A percentile compares a stretch with the other conserved stretches of the same genome.
These are phyloP conservation scores for Fremontodendron californicum DNA, from an alignment of 345 rosid species.

Conservation along the genomic window DNA sequence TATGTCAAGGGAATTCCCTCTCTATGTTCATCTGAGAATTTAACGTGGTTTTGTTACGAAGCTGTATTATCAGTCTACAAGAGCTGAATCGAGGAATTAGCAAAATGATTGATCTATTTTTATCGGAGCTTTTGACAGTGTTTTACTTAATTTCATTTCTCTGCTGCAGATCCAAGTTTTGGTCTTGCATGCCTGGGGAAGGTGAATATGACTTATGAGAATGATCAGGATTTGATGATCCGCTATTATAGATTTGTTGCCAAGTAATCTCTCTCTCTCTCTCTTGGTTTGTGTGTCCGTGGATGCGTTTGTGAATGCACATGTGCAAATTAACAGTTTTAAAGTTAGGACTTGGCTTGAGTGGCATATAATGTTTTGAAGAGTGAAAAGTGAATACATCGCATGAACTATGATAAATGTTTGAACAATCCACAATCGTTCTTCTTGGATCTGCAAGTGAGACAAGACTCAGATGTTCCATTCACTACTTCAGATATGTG, in stretches of 20 bases:
- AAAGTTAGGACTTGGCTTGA: neutral
- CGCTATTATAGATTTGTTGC: conserved; percentile 70
- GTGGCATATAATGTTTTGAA: neutral
- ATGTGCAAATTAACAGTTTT: neutral
- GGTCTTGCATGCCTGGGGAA: conserved; percentile 80
- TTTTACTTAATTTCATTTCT: conserved; percentile 3
- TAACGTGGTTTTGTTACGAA: neutral
- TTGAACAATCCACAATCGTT: neutral
- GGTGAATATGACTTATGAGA: conserved; percentile 59
- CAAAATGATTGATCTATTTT: neutral
- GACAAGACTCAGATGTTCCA: neutral
- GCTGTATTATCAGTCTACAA: neutral
- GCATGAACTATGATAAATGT: neutral
- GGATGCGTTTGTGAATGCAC: neutral
- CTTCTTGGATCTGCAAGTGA: neutral
- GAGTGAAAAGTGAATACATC: neutral
- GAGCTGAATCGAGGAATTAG: neutral
- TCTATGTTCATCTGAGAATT: neutral
- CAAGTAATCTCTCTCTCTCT: conserved; percentile 36
- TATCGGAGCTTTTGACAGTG: neutral
- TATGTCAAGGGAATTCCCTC: neutral
- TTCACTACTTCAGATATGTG: neutral
- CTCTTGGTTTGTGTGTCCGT: neutral
- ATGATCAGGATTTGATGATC: conserved; percentile 73
- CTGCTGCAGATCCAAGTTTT: conserved; percentile 60